Evolutionary conservation across 306 rosid species (phyloP).

Genomic region (Psophocarpus tetragonolobus): DNA sequence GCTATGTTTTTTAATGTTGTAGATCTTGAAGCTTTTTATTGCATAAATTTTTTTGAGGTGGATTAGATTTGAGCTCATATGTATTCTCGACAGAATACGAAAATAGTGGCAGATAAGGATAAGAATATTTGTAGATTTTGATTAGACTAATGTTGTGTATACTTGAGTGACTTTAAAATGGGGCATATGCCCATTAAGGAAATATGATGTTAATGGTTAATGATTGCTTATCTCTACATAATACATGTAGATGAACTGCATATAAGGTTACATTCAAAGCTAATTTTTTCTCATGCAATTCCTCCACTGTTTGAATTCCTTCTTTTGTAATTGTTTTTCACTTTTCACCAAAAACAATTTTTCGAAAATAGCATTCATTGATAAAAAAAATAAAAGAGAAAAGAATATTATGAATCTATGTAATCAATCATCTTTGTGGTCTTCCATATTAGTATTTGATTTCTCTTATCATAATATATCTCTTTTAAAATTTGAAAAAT

Average conservation of each 20-base stretch:
- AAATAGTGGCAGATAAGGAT: not conserved
- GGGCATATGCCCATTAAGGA: not conserved
- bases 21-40: not conserved
- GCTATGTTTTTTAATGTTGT: not conserved
- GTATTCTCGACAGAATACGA: not conserved
- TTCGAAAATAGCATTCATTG: not conserved
- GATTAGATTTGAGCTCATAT: not conserved
- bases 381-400: not conserved
- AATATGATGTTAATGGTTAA: not conserved
- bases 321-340: not conserved
- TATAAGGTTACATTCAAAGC: not conserved
- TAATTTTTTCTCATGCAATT: not conserved
- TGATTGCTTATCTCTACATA: not conserved
- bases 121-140: not conserved
- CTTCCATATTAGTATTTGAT: not conserved
- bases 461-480: not conserved
- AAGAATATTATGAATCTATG: not conserved
- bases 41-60: not conserved
- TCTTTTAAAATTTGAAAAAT: not conserved
- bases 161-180: not conserved
- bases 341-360: not conserved
- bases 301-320: not conserved
- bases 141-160: not conserved
- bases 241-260: not conserved
- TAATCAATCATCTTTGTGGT: not conserved